Evolutionary conservation across 179 eudicot genomes (phyloP).

Genomic region (Gypsophila paniculata): DNA sequence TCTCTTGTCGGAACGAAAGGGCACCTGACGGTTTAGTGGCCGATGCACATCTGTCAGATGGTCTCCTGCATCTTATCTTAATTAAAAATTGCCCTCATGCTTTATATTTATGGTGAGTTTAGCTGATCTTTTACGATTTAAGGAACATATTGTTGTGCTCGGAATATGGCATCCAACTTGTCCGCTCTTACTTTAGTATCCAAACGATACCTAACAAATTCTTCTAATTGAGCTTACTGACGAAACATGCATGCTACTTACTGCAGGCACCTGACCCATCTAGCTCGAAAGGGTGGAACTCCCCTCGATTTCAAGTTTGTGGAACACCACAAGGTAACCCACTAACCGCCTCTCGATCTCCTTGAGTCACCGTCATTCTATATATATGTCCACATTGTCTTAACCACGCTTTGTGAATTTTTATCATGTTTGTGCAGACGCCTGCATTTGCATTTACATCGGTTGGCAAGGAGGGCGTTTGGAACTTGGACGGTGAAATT

Average conservation of each 20-base stretch:
- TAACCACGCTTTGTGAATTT: neutral
- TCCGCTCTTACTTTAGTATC: neutral
- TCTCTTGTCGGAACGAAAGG: slow-evolving; percentile 89
- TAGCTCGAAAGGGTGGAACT: slow-evolving; percentile 70
- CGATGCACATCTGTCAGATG: slow-evolving; percentile 95
- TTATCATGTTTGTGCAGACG: slow-evolving; percentile 39
- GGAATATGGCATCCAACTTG: no score
- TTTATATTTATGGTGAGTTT: slow-evolving; percentile 63
- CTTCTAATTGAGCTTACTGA: neutral
- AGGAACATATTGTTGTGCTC: neutral
- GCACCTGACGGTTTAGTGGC: slow-evolving; percentile 99
- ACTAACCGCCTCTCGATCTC: slow-evolving; percentile 6
- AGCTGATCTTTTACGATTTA: neutral
- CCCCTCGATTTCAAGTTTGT: slow-evolving; percentile 83
- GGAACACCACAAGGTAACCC: slow-evolving; percentile 85
- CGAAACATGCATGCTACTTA: slow-evolving; percentile 1
- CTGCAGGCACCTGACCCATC: slow-evolving; percentile 79
- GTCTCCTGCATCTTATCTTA: slow-evolving; percentile 76
- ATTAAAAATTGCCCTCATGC: slow-evolving; percentile 84
- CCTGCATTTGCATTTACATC: slow-evolving; percentile 83
- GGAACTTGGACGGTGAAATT: slow-evolving; percentile 96
- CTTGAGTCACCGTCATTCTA: neutral
- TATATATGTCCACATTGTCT: neutral
- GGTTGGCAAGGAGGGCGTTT: slow-evolving; percentile 63
- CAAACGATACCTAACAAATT: neutral